phyloP scores from a whole-genome alignment of 495 filamentous ascomycete species.

The Chaetomium fimeti region DNA sequence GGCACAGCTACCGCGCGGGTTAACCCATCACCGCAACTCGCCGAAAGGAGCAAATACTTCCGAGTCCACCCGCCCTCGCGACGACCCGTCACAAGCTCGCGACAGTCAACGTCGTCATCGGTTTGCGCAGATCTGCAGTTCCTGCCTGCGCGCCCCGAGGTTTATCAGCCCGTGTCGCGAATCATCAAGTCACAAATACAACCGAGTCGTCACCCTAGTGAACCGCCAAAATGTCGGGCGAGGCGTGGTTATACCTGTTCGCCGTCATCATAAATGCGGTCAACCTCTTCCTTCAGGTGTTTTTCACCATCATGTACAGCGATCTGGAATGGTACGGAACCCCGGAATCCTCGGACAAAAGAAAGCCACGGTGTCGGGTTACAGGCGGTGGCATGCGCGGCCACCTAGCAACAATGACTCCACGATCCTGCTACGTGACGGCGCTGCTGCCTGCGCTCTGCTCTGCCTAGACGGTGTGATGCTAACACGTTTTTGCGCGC shows the following conservation, averaged over 20 bases:
- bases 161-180: neutral
- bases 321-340: conserved; percentile 93
- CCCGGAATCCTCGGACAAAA: conserved; percentile 36
- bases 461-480: neutral
- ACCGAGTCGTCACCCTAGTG: neutral
- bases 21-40: neutral
- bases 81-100: neutral
- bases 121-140: neutral
- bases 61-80: neutral
- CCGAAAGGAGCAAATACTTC: neutral
- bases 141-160: neutral
- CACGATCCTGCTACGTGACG: conserved; percentile 1
- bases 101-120: conserved; percentile 1
- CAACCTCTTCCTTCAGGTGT: conserved; percentile 99
- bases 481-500: conserved; percentile 12
- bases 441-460: conserved; percentile 6
- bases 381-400: neutral
- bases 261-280: conserved; percentile 99
- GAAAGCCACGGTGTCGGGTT: neutral
- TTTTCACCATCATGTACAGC: conserved; percentile 99
- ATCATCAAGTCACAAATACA: neutral
- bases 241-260: conserved; percentile 98
- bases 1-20: neutral
- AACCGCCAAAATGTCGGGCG: conserved; percentile 82
- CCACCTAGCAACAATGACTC: conserved; percentile 1